phyloP scores from a whole-genome alignment of 2,329 filamentous ascomycete genomes.

The Penicillium polonicum region DNA sequence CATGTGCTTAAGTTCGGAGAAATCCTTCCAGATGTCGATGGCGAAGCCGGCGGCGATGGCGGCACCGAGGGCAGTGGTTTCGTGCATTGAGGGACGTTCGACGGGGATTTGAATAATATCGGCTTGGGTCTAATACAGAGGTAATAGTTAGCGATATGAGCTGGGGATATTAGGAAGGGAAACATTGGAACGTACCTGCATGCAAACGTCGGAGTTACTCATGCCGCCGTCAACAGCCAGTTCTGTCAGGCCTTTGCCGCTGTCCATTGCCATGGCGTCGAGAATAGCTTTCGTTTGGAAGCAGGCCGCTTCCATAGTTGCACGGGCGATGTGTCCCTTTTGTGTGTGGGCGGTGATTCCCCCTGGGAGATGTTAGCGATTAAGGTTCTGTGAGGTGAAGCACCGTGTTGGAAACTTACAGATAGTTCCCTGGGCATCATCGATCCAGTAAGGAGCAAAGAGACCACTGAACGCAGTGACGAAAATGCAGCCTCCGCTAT shows the following conservation, averaged over 20 bases:
- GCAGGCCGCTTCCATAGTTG: slow-evolving; percentile 86
- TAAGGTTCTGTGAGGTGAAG: slow-evolving; percentile 1
- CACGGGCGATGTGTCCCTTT: slow-evolving; percentile 81
- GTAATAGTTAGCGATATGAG: slow-evolving; percentile 5
- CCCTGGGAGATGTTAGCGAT: slow-evolving; percentile 46
- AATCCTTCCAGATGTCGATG: slow-evolving; percentile 71
- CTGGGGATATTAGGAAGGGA: slow-evolving; percentile 49
- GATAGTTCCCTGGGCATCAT: slow-evolving; percentile 84
- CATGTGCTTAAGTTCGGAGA: slow-evolving; percentile 71
- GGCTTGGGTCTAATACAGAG: slow-evolving; percentile 63
- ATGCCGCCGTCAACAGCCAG: slow-evolving; percentile 87
- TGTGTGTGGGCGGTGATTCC: slow-evolving; percentile 83
- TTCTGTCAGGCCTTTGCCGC: slow-evolving; percentile 68
- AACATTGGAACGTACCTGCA: slow-evolving; percentile 58
- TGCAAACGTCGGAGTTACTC: slow-evolving; percentile 82
- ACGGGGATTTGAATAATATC: slow-evolving; percentile 82
- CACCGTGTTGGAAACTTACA: slow-evolving; percentile 50
- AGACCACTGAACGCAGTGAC: slow-evolving; percentile 89
- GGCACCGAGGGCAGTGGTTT: slow-evolving; percentile 84
- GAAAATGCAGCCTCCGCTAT: slow-evolving; percentile 81
- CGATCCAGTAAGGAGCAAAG: slow-evolving; percentile 93
- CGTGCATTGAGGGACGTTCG: slow-evolving; percentile 81
- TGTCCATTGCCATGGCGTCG: slow-evolving; percentile 87
- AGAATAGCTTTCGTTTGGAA: slow-evolving; percentile 92
- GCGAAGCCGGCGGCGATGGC: slow-evolving; percentile 86